Evolutionary conservation across 2,329 filamentous ascomycete species (phyloP).

Genomic region (Tolypocladium guangdongense): DNA sequence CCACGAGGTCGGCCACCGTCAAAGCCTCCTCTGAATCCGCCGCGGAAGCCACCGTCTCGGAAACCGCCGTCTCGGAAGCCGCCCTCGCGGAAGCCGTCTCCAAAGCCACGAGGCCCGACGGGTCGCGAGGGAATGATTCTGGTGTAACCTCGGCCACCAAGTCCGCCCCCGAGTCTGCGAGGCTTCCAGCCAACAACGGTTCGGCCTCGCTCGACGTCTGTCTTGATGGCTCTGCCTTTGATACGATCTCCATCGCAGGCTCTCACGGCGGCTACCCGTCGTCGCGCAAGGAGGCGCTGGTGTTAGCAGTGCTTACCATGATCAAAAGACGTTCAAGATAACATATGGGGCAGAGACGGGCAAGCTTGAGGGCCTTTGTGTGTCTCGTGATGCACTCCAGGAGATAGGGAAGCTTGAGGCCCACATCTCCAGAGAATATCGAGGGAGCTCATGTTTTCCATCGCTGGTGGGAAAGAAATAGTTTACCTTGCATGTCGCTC

Average conservation of each 20-base stretch:
- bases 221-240: conserved; percentile 81
- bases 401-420: conserved; percentile 32
- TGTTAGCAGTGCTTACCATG: conserved; percentile 61
- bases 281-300: conserved; percentile 45
- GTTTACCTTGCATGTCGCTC: conserved; percentile 97
- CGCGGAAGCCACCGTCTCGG: conserved; percentile 32
- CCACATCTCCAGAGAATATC: conserved; percentile 23
- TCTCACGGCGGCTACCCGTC: conserved; percentile 76
- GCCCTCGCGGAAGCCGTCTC: conserved; percentile 44
- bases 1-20: conserved; percentile 31
- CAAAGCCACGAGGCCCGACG: conserved; percentile 47
- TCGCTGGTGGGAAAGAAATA: conserved; percentile 19
- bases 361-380: conserved; percentile 46
- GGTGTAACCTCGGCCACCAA: conserved; percentile 88
- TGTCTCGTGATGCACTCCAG: conserved; percentile 33
- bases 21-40: conserved; percentile 33
- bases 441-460: conserved; percentile 4
- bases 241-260: conserved; percentile 79
- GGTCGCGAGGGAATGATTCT: conserved; percentile 66
- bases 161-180: conserved; percentile 78
- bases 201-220: conserved; percentile 91
- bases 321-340: conserved; percentile 7
- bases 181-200: conserved; percentile 93
- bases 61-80: conserved; percentile 38
- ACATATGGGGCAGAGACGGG: conserved; percentile 31